These are phyloP conservation scores for Diaporthe eres DNA, from an alignment of 2,329 filamentous ascomycete genomes.

Conservation along the genomic window DNA sequence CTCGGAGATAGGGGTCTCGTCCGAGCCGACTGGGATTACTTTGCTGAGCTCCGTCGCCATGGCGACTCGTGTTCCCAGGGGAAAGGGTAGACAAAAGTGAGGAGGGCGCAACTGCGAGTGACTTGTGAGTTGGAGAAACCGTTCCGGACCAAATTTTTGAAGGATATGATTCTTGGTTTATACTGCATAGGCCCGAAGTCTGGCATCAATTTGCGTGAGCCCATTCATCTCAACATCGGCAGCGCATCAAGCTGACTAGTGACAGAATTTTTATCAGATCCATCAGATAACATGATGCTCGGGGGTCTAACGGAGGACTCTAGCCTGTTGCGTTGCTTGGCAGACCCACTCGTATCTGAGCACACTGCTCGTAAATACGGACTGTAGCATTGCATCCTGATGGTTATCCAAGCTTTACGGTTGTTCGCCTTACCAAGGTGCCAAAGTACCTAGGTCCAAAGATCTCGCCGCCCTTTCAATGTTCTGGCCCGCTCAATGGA, in stretches of 20 bases:
- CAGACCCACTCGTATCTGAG: not conserved
- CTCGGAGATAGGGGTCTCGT: not conserved
- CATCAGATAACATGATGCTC: slow-evolving; percentile 6
- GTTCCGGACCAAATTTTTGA: not conserved
- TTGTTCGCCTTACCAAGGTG: too few relatives aligned
- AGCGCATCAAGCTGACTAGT: not conserved
- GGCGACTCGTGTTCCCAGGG: not conserved
- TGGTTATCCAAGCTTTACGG: too few relatives aligned
- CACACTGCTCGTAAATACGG: not conserved
- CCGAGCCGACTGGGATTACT: not conserved
- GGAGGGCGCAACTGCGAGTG: not conserved
- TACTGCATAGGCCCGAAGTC: not conserved
- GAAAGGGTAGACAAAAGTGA: not conserved
- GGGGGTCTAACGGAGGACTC: not conserved
- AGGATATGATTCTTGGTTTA: not conserved
- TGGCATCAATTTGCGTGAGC: not conserved
- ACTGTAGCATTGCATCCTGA: too few relatives aligned
- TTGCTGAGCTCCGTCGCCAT: not conserved
- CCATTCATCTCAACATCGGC: not conserved
- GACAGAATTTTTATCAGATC: not conserved
- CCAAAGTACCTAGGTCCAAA: too few relatives aligned
- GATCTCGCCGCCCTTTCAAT: too few relatives aligned
- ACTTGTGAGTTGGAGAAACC: not conserved
- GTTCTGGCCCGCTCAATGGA: too few relatives aligned
- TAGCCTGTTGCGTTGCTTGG: not conserved